Evolutionary conservation across 2,329 filamentous ascomycete species (phyloP).

Genomic region (Neonectria hederae): DNA sequence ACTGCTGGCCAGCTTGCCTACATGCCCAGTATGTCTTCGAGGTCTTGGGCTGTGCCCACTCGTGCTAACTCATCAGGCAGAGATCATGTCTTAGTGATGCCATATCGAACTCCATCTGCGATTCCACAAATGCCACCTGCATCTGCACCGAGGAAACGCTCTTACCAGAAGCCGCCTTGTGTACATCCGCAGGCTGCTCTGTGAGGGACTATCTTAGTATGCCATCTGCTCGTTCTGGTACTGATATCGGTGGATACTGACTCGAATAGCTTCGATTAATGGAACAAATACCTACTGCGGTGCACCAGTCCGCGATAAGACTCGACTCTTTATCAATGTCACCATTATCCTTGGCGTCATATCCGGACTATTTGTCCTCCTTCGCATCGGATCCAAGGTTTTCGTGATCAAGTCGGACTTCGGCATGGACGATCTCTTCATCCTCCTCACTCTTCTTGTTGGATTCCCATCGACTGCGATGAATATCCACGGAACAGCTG

Average conservation of each 20-base stretch:
- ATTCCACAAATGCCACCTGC: constrained; percentile 34
- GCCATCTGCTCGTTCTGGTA: neutral
- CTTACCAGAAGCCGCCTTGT: constrained; percentile 26
- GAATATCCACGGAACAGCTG: constrained; percentile 26
- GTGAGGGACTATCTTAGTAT: constrained; percentile 30
- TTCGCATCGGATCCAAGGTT: constrained; percentile 30
- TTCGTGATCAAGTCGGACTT: constrained; percentile 22
- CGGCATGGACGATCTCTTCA: constrained; percentile 28
- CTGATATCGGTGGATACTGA: neutral
- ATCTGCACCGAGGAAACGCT: constrained; percentile 32
- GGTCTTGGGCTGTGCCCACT: neutral
- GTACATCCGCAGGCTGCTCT: constrained; percentile 30
- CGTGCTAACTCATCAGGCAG: constrained; percentile 25
- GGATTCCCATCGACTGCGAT: constrained; percentile 24
- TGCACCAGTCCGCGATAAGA: constrained; percentile 23
- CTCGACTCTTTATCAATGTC: constrained; percentile 17
- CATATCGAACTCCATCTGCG: constrained; percentile 23
- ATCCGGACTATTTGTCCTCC: constrained; percentile 24
- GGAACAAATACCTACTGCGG: constrained; percentile 21
- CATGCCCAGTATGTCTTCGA: constrained; percentile 23
- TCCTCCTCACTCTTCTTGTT: constrained; percentile 14
- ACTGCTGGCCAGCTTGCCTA: constrained; percentile 26
- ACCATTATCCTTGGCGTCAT: constrained; percentile 27
- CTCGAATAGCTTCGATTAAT: constrained; percentile 18
- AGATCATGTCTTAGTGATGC: constrained; percentile 23